These are phyloP conservation scores for Fomitopsis pinicola DNA, from an alignment of 1,284 basidiomycete genomes.

Conservation along the genomic window DNA sequence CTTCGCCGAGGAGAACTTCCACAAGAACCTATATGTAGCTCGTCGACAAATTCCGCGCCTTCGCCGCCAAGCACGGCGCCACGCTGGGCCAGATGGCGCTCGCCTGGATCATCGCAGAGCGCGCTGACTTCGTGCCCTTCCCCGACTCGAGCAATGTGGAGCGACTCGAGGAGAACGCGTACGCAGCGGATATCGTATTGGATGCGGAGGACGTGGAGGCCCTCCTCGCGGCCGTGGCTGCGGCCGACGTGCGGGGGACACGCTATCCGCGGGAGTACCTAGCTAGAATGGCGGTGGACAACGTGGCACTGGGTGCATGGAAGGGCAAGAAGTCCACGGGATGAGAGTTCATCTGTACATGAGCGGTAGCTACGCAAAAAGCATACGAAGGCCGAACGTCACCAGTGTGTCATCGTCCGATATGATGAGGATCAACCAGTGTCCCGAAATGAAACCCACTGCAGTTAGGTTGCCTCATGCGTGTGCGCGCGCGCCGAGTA, in stretches of 20 bases:
- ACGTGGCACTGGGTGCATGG: neutral
- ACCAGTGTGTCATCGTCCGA: neutral
- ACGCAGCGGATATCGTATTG: neutral
- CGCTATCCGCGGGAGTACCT: neutral
- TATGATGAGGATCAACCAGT: neutral
- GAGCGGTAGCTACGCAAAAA: too few relatives aligned
- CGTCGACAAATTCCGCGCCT: neutral
- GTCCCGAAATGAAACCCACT: neutral
- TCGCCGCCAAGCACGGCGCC: conserved; percentile 19
- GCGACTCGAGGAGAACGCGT: neutral
- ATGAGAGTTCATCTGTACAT: neutral
- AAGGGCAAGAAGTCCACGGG: neutral
- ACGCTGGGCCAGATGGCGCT: conserved; percentile 36
- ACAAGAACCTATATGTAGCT: neutral
- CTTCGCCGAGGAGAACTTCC: conserved; percentile 1
- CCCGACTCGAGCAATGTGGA: conserved; percentile 22
- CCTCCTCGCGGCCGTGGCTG: neutral
- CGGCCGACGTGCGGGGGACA: conserved; percentile 11
- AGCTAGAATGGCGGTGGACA: neutral
- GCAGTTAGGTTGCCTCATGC: too few relatives aligned
- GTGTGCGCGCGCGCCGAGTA: neutral
- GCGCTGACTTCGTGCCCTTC: conserved; percentile 31
- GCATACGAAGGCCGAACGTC: neutral
- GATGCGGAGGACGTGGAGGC: neutral
- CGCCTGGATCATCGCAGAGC: conserved; percentile 37